Percentiles rank a stretch among this genome's conserved stretches.
Conservation (phyloP, 257 asterid species). For the Plantago ovata region DNA sequence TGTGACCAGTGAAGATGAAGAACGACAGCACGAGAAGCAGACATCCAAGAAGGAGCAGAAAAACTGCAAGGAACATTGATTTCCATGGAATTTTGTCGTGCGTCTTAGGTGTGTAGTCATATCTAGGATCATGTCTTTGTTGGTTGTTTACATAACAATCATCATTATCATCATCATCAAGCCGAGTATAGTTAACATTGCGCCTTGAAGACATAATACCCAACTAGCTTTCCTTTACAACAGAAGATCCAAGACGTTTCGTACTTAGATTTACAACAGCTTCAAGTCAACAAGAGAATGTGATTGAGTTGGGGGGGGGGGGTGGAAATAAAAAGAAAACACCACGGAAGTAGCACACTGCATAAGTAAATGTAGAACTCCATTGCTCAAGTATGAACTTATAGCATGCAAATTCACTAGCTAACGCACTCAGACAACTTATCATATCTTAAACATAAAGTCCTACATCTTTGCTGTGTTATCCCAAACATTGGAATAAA, state of each 20-base stretch:
- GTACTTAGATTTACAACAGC: slow-evolving; percentile 10
- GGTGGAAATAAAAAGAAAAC: no score
- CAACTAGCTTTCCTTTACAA: slow-evolving; percentile 11
- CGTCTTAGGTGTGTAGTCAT: slow-evolving; percentile 65
- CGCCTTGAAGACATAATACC: slow-evolving; percentile 78
- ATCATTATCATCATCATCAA: slow-evolving; percentile 41
- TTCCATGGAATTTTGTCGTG: slow-evolving; percentile 78
- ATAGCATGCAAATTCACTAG: no score
- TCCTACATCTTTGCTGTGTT: no score
- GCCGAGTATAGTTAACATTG: slow-evolving; percentile 52
- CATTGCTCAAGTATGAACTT: no score
- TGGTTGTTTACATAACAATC: slow-evolving; percentile 36
- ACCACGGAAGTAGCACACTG: no score
- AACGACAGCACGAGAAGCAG: slow-evolving; percentile 64
- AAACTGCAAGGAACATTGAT: slow-evolving; percentile 72
- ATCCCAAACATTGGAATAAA: no score
- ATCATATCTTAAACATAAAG: no score
- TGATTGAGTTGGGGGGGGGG: no score
- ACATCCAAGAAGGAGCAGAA: slow-evolving; percentile 77
- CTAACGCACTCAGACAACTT: no score
- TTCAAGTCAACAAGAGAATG: no score
- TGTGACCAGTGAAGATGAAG: slow-evolving; percentile 86
- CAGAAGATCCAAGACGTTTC: slow-evolving; percentile 12
- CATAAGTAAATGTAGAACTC: no score
- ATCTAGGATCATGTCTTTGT: slow-evolving; percentile 52